These are phyloP conservation scores for Termitomyces bulborhizus DNA, from an alignment of 768 basidiomycete genomes.

Conservation along the genomic window DNA sequence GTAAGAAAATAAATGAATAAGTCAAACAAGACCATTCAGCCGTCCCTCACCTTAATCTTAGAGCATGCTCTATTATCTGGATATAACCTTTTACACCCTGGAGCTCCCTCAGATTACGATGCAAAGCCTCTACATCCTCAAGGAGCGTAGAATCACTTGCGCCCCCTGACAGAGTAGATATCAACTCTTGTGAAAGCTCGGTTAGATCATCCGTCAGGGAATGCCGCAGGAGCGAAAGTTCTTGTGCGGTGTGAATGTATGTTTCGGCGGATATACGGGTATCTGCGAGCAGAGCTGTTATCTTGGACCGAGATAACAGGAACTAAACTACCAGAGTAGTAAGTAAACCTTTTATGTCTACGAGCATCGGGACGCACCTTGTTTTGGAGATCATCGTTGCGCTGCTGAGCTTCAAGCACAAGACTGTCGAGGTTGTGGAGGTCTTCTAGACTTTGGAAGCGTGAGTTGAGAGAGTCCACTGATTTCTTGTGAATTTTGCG, in stretches of 20 bases:
- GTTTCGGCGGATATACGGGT: slow-evolving; percentile 41
- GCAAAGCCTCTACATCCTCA: slow-evolving; percentile 77
- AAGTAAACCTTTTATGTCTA: slow-evolving; percentile 19
- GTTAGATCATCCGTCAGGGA: slow-evolving; percentile 73
- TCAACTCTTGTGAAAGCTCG: slow-evolving; percentile 57
- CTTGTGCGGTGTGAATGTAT: slow-evolving; percentile 60
- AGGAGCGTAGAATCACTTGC: slow-evolving; percentile 58
- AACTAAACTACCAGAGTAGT: slow-evolving; percentile 51
- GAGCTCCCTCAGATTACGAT: slow-evolving; percentile 71
- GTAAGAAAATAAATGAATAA: slow-evolving; percentile 6
- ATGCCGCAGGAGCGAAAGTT: slow-evolving; percentile 71
- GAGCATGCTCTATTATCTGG: slow-evolving; percentile 61
- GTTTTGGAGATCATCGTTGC: slow-evolving; percentile 32
- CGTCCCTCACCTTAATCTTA: slow-evolving; percentile 60
- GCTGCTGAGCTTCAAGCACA: slow-evolving; percentile 35
- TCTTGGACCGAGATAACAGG: slow-evolving; percentile 39
- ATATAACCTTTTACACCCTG: slow-evolving; percentile 74
- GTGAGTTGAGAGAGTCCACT: slow-evolving; percentile 34
- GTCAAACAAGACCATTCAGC: not conserved
- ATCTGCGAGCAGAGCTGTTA: slow-evolving; percentile 40
- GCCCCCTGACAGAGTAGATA: slow-evolving; percentile 46
- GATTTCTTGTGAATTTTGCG: slow-evolving; percentile 29
- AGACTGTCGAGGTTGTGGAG: slow-evolving; percentile 40
- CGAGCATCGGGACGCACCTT: slow-evolving; percentile 33
- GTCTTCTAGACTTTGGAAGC: slow-evolving; percentile 42